Evolutionary conservation across 2,329 filamentous ascomycete species (phyloP), one percentile per base, ranked within the genome.

Genomic region (Neofusicoccum umdonicola): DNA sequence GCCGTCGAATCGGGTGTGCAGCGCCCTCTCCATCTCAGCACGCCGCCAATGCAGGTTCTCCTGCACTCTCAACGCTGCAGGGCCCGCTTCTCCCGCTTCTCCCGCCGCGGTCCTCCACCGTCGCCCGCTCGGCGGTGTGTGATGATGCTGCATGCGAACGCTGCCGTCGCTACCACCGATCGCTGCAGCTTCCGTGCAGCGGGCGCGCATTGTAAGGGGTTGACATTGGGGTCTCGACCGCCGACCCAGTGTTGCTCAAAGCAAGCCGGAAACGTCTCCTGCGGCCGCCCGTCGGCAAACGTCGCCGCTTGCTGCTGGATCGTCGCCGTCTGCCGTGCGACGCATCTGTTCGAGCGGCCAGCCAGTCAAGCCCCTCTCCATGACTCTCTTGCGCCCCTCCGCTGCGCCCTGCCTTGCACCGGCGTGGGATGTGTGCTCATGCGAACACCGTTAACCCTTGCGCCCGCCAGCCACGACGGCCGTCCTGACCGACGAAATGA

Each of bases 41-140:
- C 54, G 54, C 54, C 39, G 54, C 54, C 54, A 58, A 58, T 58
- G 41, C 39, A 44, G 54, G 54, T 58, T 27, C 54, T 58, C 39
- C 52, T 45, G 54, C 41, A n/a, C 27, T 13, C 41, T 45, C 41
- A 45, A 58, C 15, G 54, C 54, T 58, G 54, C 54, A 58, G 54
- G 54, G 54, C 54, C 15, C 39, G 9, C 22, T 45, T 34, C 41
- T 58, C 41, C 27, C 54, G 52, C 52, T 9, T 27, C 37, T 56
- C 35, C 52, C 52, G 35, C 52, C 34, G 52, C 31, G 9, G n/a
- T 13, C n/a, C 35, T 54, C 48, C 48, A 17, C 50, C 12, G 34
- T 37, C 8, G n/a, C 22, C 39, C 41, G 27, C 27, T 27, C 22
- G 41, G 54, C 54, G 27, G 54, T 58, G 54, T 58, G 54, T 58